Evolutionary conservation across 75 land plant genomes (phyloP).

Genomic region (Pinus albicaulis): DNA sequence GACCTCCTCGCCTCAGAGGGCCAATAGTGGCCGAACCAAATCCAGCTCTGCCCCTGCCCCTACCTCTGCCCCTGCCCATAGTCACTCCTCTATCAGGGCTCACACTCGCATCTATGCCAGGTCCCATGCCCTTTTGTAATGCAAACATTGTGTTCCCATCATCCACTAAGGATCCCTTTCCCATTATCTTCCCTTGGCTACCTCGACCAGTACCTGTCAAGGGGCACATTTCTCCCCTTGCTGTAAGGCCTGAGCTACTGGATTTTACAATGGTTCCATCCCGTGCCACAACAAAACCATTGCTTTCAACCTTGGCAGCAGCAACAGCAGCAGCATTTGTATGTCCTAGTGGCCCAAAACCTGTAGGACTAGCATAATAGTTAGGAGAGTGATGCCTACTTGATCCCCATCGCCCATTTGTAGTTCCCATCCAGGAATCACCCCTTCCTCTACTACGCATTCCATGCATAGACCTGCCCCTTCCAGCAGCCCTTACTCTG

Average conservation of each 20-base stretch:
- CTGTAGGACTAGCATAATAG: slow-evolving; percentile 18
- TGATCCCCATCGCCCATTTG: slow-evolving; percentile 16
- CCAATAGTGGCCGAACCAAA: background rate
- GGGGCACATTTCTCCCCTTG: slow-evolving; percentile 13
- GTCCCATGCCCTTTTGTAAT: slow-evolving; percentile 13
- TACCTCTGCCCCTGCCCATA: background rate
- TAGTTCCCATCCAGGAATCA: slow-evolving; percentile 8
- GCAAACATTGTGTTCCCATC: slow-evolving; percentile 15
- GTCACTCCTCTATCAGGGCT: slow-evolving; percentile 9
- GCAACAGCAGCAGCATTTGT: slow-evolving; percentile 54
- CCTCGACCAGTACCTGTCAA: slow-evolving; percentile 21
- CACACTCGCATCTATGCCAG: background rate
- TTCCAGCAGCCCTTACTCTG: slow-evolving; percentile 22
- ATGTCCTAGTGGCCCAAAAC: slow-evolving; percentile 28
- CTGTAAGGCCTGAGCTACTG: slow-evolving; percentile 11
- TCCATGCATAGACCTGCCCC: slow-evolving; percentile 14
- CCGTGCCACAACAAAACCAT: slow-evolving; percentile 66
- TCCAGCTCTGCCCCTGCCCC: slow-evolving; percentile 6
- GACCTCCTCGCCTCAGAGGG: background rate
- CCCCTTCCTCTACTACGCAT: slow-evolving; percentile 39
- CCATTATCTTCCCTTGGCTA: slow-evolving; percentile 5
- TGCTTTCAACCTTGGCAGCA: slow-evolving; percentile 66
- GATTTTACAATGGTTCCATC: slow-evolving; percentile 55
- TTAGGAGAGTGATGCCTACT: slow-evolving; percentile 35
- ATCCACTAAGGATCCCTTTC: slow-evolving; percentile 27